These are phyloP conservation scores for Umbellularia californica DNA, from an alignment of 164 flowering plant genomes.

Conservation along the genomic window DNA sequence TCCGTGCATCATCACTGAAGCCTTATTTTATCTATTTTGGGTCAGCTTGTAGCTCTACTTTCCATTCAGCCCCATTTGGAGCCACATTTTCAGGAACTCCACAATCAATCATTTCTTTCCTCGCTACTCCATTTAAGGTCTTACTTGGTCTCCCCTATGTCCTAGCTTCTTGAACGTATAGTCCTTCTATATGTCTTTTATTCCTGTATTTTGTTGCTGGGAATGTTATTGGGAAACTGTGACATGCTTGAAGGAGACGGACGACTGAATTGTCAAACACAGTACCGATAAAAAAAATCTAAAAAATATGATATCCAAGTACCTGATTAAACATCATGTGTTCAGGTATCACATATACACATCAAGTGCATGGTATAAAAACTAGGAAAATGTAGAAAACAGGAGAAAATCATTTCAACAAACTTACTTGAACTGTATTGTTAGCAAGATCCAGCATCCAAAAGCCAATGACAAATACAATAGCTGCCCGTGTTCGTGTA, in stretches of 20 bases:
- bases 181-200: too few species aligned
- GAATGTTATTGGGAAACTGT: too few species aligned
- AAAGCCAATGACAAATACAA: constrained; percentile 82
- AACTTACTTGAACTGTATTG: constrained; percentile 89
- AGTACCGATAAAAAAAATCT: background rate
- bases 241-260: background rate
- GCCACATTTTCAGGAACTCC: too few species aligned
- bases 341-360: background rate
- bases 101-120: too few species aligned
- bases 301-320: background rate
- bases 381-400: background rate
- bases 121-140: too few species aligned
- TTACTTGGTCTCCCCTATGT: too few species aligned
- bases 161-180: too few species aligned
- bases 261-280: background rate
- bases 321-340: background rate
- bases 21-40: too few species aligned
- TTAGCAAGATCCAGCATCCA: constrained; percentile 99
- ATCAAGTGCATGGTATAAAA: background rate
- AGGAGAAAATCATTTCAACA: constrained; percentile 10
- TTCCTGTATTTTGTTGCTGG: too few species aligned
- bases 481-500: constrained; percentile 84
- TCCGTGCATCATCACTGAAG: background rate
- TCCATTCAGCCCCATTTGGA: too few species aligned
- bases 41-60: too few species aligned